Evolutionary conservation across 2,329 filamentous ascomycete species (phyloP).

Genomic region (Verticillium nonalfalfae): DNA sequence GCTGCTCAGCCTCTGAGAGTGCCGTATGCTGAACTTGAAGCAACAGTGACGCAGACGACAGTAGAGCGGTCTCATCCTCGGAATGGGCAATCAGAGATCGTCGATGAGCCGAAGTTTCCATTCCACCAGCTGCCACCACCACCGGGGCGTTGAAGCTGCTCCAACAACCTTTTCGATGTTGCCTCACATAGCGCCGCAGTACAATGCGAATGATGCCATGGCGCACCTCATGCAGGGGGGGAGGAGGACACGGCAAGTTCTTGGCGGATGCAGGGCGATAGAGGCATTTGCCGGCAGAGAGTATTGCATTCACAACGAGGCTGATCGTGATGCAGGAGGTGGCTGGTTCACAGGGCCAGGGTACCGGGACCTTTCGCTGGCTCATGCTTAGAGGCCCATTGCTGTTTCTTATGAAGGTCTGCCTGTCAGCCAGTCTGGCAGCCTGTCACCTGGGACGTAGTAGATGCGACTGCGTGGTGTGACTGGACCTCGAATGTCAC

Average conservation of each 20-base stretch:
- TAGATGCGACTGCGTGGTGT: too few species aligned
- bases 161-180: neutral
- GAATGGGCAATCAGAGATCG: neutral
- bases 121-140: neutral
- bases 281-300: neutral
- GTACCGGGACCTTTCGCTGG: neutral
- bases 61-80: neutral
- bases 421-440: too few species aligned
- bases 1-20: neutral
- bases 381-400: neutral
- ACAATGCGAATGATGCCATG: neutral
- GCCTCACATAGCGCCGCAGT: neutral
- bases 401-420: neutral
- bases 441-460: too few species aligned
- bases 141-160: neutral
- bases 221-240: neutral
- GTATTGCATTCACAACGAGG: neutral
- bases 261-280: neutral
- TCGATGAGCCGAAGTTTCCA: neutral
- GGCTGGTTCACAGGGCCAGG: neutral
- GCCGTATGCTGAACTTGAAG: neutral
- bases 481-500: too few species aligned
- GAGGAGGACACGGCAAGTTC: neutral
- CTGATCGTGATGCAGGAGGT: neutral
- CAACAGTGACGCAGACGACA: neutral